These are phyloP conservation scores for Penicillium psychrofluorescens DNA, from an alignment of 495 filamentous ascomycete species.

Conservation along the genomic window DNA sequence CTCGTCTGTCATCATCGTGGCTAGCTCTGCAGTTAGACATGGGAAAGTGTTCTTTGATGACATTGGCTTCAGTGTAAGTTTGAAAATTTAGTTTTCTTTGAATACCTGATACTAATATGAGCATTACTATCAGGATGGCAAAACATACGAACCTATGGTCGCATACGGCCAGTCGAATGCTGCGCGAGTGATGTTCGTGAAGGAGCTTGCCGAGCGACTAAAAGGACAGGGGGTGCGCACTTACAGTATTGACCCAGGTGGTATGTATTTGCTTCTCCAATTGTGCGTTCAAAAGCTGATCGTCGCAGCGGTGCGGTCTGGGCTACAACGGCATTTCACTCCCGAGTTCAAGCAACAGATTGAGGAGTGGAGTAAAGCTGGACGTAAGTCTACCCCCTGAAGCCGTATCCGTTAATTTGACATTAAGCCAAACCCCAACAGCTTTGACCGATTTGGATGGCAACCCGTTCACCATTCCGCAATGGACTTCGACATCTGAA, in stretches of 20 bases:
- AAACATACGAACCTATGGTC: constrained; percentile 6
- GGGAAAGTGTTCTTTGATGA: constrained; percentile 12
- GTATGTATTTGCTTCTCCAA: background rate
- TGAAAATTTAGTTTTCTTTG: background rate
- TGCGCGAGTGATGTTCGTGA: constrained; percentile 16
- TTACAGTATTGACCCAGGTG: constrained; percentile 15
- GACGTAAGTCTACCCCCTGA: background rate
- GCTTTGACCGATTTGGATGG: constrained; percentile 10
- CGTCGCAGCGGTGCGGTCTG: constrained; percentile 6
- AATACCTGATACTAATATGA: no score
- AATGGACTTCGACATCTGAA: constrained; percentile 10
- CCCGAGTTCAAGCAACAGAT: constrained; percentile 1
- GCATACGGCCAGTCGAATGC: constrained; percentile 14
- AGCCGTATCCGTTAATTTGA: background rate
- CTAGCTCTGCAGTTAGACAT: constrained; percentile 5
- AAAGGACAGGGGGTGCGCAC: constrained; percentile 9
- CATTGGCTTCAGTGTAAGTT: constrained; percentile 9
- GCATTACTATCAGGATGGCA: constrained; percentile 4
- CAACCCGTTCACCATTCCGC: constrained; percentile 2
- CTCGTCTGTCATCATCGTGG: constrained; percentile 12
- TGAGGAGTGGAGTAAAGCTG: constrained; percentile 6
- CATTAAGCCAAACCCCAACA: background rate
- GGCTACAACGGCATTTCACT: constrained; percentile 10
- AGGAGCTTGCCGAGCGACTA: constrained; percentile 9
- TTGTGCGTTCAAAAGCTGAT: background rate